Conservation (phyloP, 2,329 filamentous ascomycete species). For the Fusarium odoratissimum region DNA sequence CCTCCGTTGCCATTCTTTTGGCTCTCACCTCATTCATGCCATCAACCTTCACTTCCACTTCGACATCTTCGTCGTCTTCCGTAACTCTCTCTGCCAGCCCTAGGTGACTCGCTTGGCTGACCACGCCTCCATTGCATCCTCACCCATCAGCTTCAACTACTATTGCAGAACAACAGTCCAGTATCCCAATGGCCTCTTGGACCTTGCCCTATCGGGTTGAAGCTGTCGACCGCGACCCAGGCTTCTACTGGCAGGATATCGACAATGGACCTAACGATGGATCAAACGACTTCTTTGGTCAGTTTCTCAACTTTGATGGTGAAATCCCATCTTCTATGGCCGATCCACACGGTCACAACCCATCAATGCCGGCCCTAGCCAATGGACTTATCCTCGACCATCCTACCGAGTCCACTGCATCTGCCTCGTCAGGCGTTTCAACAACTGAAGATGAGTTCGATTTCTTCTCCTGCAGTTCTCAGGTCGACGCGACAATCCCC, state of each 20-base stretch:
- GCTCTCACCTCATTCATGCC: slow-evolving; percentile 36
- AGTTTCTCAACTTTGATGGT: slow-evolving; percentile 53
- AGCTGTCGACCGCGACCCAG: slow-evolving; percentile 50
- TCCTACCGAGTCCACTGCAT: slow-evolving; percentile 48
- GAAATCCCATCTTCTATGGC: slow-evolving; percentile 41
- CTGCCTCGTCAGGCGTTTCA: slow-evolving; percentile 52
- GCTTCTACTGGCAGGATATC: slow-evolving; percentile 51
- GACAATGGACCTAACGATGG: slow-evolving; percentile 47
- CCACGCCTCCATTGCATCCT: slow-evolving; percentile 20
- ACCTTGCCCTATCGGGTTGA: slow-evolving; percentile 51
- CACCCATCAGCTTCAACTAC: slow-evolving; percentile 14
- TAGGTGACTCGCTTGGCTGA: slow-evolving; percentile 38
- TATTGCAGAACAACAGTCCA: slow-evolving; percentile 14
- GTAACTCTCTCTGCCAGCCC: slow-evolving; percentile 33
- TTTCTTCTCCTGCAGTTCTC: slow-evolving; percentile 51
- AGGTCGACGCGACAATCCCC: slow-evolving; percentile 42
- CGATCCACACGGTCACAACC: slow-evolving; percentile 33
- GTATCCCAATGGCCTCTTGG: slow-evolving; percentile 52
- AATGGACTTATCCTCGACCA: slow-evolving; percentile 48
- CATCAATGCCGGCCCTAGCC: slow-evolving; percentile 41
- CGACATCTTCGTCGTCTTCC: slow-evolving; percentile 31
- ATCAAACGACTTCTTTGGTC: slow-evolving; percentile 51
- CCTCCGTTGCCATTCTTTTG: slow-evolving; percentile 32
- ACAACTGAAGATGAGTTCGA: slow-evolving; percentile 52
- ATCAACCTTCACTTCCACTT: slow-evolving; percentile 33